phyloP scores from a whole-genome alignment of 139 green algal species.

The Chlamydomonas sp. region DNA sequence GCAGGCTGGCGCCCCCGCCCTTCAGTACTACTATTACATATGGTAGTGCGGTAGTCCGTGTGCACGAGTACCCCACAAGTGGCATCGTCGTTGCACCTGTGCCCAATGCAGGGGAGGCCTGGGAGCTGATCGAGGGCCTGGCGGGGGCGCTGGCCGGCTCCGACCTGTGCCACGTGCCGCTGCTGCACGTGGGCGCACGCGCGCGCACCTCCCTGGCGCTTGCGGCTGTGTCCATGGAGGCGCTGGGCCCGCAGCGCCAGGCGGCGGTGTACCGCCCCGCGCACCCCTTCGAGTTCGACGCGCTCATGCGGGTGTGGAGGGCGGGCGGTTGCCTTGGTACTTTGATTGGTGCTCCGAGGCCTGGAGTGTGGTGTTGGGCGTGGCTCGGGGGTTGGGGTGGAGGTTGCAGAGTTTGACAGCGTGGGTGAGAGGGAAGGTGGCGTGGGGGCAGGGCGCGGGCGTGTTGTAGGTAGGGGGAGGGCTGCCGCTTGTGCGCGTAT shows the following conservation, averaged over 20 bases:
- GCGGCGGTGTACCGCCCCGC: slow-evolving; percentile 25
- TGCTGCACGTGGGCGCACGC: neutral
- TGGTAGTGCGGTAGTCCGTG: no score
- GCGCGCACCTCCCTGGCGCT: slow-evolving; percentile 28
- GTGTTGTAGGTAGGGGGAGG: no score
- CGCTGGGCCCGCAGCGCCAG: slow-evolving; percentile 2
- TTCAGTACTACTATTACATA: no score
- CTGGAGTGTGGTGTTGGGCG: no score
- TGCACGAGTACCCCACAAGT: no score
- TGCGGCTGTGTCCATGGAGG: slow-evolving; percentile 9
- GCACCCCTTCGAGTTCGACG: slow-evolving; percentile 35
- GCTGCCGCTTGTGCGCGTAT: no score
- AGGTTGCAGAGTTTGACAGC: neutral
- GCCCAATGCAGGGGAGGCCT: slow-evolving; percentile 17
- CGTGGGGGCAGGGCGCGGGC: no score
- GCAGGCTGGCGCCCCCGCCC: no score
- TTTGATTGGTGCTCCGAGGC: no score
- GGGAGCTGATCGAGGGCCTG: slow-evolving; percentile 35
- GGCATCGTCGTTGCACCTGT: neutral
- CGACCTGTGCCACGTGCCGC: neutral
- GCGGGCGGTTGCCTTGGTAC: no score
- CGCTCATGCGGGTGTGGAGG: slow-evolving; percentile 16
- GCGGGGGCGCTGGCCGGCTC: slow-evolving; percentile 1
- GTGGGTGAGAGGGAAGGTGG: no score
- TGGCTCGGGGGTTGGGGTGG: no score